Percentiles rank a stretch among this genome's conserved stretches.
These are phyloP conservation scores for Septoria linicola DNA, from an alignment of 2,329 filamentous ascomycete genomes.

Conservation along the genomic window DNA sequence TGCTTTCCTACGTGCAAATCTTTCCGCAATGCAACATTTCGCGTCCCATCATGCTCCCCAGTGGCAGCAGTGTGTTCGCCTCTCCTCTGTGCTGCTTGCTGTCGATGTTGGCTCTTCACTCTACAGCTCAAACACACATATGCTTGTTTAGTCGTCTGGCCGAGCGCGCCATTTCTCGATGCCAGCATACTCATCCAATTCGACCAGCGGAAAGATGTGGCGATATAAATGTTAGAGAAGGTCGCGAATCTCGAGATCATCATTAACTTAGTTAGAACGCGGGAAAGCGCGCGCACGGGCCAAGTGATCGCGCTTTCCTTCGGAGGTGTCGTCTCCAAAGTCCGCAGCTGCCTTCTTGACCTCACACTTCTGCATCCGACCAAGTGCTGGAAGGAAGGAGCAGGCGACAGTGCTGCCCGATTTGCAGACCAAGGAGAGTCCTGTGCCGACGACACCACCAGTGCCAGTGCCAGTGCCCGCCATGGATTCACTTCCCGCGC, in stretches of 20 bases:
- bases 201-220: background rate
- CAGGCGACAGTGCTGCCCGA: too few species aligned
- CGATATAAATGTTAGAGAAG: slow-evolving; percentile 1
- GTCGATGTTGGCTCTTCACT: slow-evolving; percentile 1
- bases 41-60: background rate
- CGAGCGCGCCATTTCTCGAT: slow-evolving; percentile 15
- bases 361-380: background rate
- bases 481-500: background rate
- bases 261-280: too few species aligned
- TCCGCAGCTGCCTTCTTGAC: background rate
- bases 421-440: too few species aligned
- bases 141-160: slow-evolving; percentile 17
- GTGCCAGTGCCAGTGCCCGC: too few species aligned
- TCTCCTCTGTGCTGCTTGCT: background rate
- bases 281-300: too few species aligned
- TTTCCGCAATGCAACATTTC: background rate
- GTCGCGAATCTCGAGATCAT: background rate
- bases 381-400: slow-evolving; percentile 9
- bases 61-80: too few species aligned
- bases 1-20: too few species aligned
- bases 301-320: too few species aligned
- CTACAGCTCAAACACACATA: slow-evolving; percentile 32
- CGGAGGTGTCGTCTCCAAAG: too few species aligned
- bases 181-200: slow-evolving; percentile 20
- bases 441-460: too few species aligned